Evolutionary conservation across 768 basidiomycete genomes (phyloP).

Genomic region (Dacryopinax spathularia): DNA sequence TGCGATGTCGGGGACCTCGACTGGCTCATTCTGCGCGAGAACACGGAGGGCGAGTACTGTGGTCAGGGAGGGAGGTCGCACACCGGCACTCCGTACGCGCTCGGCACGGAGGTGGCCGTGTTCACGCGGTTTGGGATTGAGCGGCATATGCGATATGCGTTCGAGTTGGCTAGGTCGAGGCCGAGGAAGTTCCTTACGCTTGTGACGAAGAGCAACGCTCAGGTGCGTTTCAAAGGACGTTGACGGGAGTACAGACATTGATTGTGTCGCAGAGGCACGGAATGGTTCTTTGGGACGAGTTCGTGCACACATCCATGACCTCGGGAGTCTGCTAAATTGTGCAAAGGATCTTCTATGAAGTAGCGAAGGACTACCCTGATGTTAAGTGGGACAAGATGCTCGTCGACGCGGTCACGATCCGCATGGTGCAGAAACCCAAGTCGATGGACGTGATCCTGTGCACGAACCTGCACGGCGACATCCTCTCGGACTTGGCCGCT

Average conservation of each 20-base stretch:
- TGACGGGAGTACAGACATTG: neutral
- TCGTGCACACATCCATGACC: neutral
- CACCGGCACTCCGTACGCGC: constrained; percentile 19
- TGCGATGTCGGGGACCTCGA: constrained; percentile 32
- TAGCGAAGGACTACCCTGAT: constrained; percentile 39
- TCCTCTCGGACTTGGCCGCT: constrained; percentile 42
- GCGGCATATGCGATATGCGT: constrained; percentile 39
- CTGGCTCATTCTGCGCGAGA: constrained; percentile 43
- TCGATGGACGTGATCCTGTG: constrained; percentile 43
- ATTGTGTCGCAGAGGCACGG: constrained; percentile 14
- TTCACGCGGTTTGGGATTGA: constrained; percentile 39
- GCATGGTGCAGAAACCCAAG: constrained; percentile 36
- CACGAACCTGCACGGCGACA: constrained; percentile 43
- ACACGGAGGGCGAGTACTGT: constrained; percentile 45
- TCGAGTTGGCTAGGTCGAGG: constrained; percentile 36
- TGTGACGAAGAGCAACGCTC: constrained; percentile 41
- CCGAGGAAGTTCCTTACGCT: constrained; percentile 38
- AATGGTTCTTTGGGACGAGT: constrained; percentile 22
- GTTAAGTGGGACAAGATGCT: constrained; percentile 36
- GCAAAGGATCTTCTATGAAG: constrained; percentile 25
- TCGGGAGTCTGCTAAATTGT: neutral
- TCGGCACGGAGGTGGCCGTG: constrained; percentile 29
- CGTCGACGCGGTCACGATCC: constrained; percentile 37
- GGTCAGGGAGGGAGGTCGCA: constrained; percentile 29
- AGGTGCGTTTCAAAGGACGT: constrained; percentile 11